phyloP scores from a whole-genome alignment of 2,329 filamentous ascomycete genomes.

The Podosphaera aphanis region DNA sequence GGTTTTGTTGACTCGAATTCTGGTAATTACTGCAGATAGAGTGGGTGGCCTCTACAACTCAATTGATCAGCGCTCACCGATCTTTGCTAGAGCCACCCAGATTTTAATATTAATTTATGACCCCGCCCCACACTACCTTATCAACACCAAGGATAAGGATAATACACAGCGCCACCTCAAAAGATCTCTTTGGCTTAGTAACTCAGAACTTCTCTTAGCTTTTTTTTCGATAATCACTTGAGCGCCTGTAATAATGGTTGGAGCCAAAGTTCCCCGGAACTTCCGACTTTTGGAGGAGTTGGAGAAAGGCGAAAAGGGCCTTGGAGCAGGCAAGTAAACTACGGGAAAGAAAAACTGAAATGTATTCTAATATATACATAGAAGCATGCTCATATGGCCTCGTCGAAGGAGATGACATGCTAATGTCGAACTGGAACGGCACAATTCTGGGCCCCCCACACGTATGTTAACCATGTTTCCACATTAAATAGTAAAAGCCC shows the following conservation, averaged over 20 bases:
- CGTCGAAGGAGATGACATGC: constrained; percentile 75
- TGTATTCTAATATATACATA: constrained; percentile 18
- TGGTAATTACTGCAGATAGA: neutral
- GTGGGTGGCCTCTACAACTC: neutral
- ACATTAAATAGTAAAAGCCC: neutral
- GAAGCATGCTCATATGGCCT: constrained; percentile 95
- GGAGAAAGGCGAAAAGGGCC: constrained; percentile 95
- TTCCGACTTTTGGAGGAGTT: constrained; percentile 93
- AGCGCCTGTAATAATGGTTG: constrained; percentile 12
- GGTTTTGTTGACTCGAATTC: neutral
- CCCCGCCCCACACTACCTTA: neutral
- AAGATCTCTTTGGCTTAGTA: neutral
- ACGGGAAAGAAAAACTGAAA: neutral
- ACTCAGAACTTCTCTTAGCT: neutral
- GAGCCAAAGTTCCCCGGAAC: constrained; percentile 71
- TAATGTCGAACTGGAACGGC: constrained; percentile 98
- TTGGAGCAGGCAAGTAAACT: constrained; percentile 50
- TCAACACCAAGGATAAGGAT: neutral
- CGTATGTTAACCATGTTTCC: constrained; percentile 29
- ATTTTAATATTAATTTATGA: neutral
- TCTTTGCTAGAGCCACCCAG: neutral
- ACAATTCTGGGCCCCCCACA: constrained; percentile 93
- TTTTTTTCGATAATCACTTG: neutral
- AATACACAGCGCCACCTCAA: neutral
- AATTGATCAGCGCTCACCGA: neutral